These are phyloP conservation scores for Aspergillus jensenii DNA, from an alignment of 2,329 filamentous ascomycete genomes.

Conservation along the genomic window DNA sequence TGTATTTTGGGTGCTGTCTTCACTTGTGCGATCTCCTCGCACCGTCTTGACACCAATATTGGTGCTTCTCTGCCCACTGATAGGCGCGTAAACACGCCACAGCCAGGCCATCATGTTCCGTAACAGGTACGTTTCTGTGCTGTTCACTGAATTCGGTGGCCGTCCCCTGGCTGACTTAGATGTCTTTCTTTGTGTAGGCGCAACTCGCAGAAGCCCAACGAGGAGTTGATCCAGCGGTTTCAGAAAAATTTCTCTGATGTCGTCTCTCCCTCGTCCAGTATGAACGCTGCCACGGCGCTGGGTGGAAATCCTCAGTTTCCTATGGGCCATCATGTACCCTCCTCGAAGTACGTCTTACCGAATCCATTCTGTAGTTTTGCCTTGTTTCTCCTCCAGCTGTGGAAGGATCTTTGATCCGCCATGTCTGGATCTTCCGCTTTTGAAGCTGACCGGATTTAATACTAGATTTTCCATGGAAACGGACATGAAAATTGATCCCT, in stretches of 20 bases:
- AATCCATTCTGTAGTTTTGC: not conserved
- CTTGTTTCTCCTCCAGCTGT: too few species aligned
- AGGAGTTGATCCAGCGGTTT: constrained; percentile 81
- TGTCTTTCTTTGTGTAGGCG: constrained; percentile 51
- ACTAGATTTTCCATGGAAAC: constrained; percentile 48
- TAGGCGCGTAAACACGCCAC: constrained; percentile 6
- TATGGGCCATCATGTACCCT: constrained; percentile 21
- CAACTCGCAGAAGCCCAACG: constrained; percentile 80
- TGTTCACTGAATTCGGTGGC: constrained; percentile 1
- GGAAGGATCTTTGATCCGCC: not conserved
- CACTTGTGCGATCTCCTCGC: not conserved
- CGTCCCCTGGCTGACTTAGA: constrained; percentile 13
- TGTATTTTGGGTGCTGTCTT: constrained; percentile 14
- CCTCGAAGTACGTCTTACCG: constrained; percentile 23
- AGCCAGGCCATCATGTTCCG: constrained; percentile 43
- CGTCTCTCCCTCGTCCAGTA: constrained; percentile 53
- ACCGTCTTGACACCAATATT: not conserved
- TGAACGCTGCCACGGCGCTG: constrained; percentile 24
- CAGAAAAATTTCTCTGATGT: constrained; percentile 75
- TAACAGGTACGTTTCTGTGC: constrained; percentile 43
- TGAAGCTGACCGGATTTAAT: constrained; percentile 12
- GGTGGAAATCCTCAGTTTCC: constrained; percentile 23
- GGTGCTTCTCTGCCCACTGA: not conserved
- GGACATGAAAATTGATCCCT: constrained; percentile 72
- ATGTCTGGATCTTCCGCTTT: too few species aligned